Base-by-base conservation (phyloP, 257 asterid species). In the Solanum lignicaule region DNA sequence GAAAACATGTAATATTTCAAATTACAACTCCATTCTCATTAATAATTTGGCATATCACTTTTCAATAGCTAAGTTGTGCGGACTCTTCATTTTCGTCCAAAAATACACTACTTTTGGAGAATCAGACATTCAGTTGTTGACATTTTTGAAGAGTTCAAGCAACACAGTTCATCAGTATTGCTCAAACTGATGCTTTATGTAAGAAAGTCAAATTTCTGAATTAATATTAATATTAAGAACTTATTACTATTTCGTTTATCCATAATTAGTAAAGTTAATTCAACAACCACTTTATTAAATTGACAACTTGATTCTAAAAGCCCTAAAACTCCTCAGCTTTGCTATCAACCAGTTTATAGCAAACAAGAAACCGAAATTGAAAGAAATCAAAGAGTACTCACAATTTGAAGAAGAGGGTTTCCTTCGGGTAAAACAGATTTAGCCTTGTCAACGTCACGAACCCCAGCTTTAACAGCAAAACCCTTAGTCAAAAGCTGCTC, bases 401-500 rank as follows among this genome's bases (percentile, higher is more conserved):
- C 99, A 89, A 97, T 21, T 91, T 95, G 93, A 90, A 97, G 99
- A 90, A 92, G 32, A 52, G 98, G 94, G 88, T 94, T 95, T 83
- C 87, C 84, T 69, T 89, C 92, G 32, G 96, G 90, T 83, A 97
- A 92, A 46, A 87, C n/a, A 7, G 94, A 90, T 91, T 93, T 97
- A 25, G 98, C 99, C 92, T 95, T 97, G 74, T 95, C 95, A 18
- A 95, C 85, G 81, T 95, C 96, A 33, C 99, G 94, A 18, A 97
- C 99, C 3, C 98, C 99, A 69, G 99, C 98, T 89, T 93, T 95
- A 46, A 97, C 98, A 83, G 94, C 93, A 93, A 95, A 97, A 1
- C 99, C 98, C 88, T 92, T 95, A 23, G 95, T 92, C 93, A 97
- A 89, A 78, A 97, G 97, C 94, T 95, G 98, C 91, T 95, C 97